Evolutionary conservation across 169 alveolate genomes (phyloP).

Genomic region (Cryptosporidium parvum): DNA sequence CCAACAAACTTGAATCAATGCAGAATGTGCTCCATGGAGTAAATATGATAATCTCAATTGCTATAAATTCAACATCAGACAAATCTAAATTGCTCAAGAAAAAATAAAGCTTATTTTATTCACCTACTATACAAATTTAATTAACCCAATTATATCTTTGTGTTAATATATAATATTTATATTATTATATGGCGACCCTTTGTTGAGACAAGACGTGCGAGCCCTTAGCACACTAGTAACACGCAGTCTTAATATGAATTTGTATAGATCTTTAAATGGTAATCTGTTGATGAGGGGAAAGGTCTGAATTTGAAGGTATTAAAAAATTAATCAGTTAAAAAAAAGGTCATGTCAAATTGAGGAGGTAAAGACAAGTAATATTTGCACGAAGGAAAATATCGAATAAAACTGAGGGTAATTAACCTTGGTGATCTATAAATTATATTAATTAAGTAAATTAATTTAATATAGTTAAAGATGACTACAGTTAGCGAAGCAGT

Average conservation of each 20-base stretch:
- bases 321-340: not conserved
- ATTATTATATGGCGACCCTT: slow-evolving; percentile 37
- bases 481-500: slow-evolving; percentile 70
- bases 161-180: not conserved
- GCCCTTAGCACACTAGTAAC: slow-evolving; percentile 61
- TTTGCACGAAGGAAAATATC: not conserved
- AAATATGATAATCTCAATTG: too few relatives aligned
- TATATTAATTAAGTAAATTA: slow-evolving; percentile 1
- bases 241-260: slow-evolving; percentile 61
- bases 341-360: slow-evolving; percentile 10
- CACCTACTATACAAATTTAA: not conserved
- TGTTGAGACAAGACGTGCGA: slow-evolving; percentile 17
- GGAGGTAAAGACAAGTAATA: not conserved
- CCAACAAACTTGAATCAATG: not conserved
- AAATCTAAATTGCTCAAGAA: not conserved
- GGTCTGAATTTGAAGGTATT: slow-evolving; percentile 4
- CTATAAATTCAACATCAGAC: not conserved
- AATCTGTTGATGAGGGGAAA: slow-evolving; percentile 9
- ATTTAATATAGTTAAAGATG: slow-evolving; percentile 17
- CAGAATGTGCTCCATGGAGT: not conserved
- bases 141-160: not conserved
- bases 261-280: slow-evolving; percentile 59
- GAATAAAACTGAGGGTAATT: not conserved
- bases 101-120: not conserved
- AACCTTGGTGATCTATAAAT: not conserved